Evolutionary conservation across 768 basidiomycete genomes (phyloP).

Genomic region (Neoboletus magnificus): DNA sequence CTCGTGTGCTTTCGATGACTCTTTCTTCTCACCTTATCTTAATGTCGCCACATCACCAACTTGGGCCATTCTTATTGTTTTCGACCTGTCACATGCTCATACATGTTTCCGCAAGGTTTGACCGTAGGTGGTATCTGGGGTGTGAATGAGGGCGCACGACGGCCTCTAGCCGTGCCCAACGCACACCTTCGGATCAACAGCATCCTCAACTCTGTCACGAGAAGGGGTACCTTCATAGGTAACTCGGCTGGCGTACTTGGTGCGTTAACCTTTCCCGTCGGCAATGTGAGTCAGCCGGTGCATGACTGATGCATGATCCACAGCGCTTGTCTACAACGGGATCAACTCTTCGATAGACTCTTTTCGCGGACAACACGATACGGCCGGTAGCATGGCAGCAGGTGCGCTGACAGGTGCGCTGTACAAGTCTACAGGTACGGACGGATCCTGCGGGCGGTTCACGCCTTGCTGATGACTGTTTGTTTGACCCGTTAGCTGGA

Average conservation of each 20-base stretch:
- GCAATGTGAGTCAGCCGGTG: slow-evolving; percentile 26
- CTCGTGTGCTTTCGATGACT: slow-evolving; percentile 46
- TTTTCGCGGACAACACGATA: slow-evolving; percentile 88
- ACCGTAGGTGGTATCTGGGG: slow-evolving; percentile 95
- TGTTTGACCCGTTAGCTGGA: slow-evolving; percentile 66
- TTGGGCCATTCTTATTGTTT: slow-evolving; percentile 77
- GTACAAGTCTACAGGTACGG: slow-evolving; percentile 90
- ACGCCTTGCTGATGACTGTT: slow-evolving; percentile 37
- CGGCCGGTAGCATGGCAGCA: slow-evolving; percentile 86
- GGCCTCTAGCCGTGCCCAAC: slow-evolving; percentile 85
- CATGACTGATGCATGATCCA: slow-evolving; percentile 33
- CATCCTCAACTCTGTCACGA: slow-evolving; percentile 92
- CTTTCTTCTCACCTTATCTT: slow-evolving; percentile 67
- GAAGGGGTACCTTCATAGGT: slow-evolving; percentile 96
- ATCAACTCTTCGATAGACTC: slow-evolving; percentile 93
- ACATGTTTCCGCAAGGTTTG: slow-evolving; percentile 70
- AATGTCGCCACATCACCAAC: slow-evolving; percentile 50
- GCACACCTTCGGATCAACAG: slow-evolving; percentile 92
- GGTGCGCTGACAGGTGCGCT: slow-evolving; percentile 87
- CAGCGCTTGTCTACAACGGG: slow-evolving; percentile 94
- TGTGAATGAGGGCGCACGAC: slow-evolving; percentile 85
- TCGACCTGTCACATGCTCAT: slow-evolving; percentile 74
- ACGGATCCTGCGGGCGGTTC: slow-evolving; percentile 30
- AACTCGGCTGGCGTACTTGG: slow-evolving; percentile 98
- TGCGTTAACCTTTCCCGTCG: slow-evolving; percentile 48